Base-by-base conservation (phyloP, 139 green algal species). In the Ettlia oleoabundans region DNA sequence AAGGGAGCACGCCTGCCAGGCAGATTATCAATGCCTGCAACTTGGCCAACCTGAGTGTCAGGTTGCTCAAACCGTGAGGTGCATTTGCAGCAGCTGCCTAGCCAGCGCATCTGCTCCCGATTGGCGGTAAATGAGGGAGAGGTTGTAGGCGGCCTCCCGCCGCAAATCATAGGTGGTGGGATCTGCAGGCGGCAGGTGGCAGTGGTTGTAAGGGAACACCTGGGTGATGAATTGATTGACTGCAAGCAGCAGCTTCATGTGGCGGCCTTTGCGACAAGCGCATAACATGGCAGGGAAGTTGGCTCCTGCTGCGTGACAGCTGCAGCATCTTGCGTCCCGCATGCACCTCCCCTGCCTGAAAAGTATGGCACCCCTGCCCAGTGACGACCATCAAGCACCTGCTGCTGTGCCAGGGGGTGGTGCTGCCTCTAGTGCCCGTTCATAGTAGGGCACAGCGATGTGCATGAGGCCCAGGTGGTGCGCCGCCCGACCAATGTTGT, bases 401-500 rank as follows among this genome's bases (percentile, higher is more conserved):
- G 73, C 53, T 3, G 52, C 35, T 1, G 73, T 30, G 26, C 41
- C 58, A 24, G 38, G 26, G 8, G 62, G 37, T 21, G 55, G 30
- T 38, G 43, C 47, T 6, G 30, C 30, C 43, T 53, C 42, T 26
- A 95, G 85, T 2, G 78, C 90, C 2, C 68, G 33, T 42, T 92
- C 32, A 62, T 96, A 96, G 64, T 88, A 89, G 42, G 89, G 84
- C 13, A 93, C 88, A 7, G 95, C 95, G 18, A 98, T 51, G 72
- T 95, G 88, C 40, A 90, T 26, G 43, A 98, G 84, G 15, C 92
- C 91, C 35, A 98, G 76, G 30, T 94, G 87, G 63, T 97, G 94
- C 7, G 91, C 89, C 10, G 93, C 94, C 4, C 95, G 84, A 1
- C 89, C 95, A 15, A 97, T 42, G 86, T 98, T 98, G 89, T 97